Conservation (phyloP, 2,329 filamentous ascomycete genomes). For the Chaetoscypha palmicola region DNA sequence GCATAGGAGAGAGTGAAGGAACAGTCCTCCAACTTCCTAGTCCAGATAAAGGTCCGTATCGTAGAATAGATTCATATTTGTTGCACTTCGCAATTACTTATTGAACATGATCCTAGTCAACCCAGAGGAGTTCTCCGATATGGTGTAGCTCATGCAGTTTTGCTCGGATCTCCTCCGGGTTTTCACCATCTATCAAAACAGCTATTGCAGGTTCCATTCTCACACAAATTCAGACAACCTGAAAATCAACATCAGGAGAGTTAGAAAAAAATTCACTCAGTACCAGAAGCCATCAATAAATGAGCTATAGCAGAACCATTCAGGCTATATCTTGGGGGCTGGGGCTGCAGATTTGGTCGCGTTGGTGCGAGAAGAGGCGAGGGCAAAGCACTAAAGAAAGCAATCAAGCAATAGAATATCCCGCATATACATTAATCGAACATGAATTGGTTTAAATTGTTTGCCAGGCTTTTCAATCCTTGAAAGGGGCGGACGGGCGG, state of each 20-base stretch:
- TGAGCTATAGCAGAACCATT: constrained; percentile 13
- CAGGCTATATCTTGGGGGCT: constrained; percentile 13
- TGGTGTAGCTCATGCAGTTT: constrained; percentile 6
- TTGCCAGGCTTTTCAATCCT: neutral
- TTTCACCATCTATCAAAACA: constrained; percentile 4
- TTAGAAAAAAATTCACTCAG: neutral
- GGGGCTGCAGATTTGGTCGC: constrained; percentile 12
- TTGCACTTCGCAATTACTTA: constrained; percentile 23
- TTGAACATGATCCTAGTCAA: constrained; percentile 13
- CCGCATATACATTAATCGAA: constrained; percentile 7
- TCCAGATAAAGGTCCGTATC: constrained; percentile 1
- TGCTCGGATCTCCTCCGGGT: constrained; percentile 4
- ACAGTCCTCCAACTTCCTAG: neutral
- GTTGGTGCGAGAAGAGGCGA: constrained; percentile 7
- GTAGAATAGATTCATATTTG: constrained; percentile 9
- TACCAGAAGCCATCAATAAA: constrained; percentile 8
- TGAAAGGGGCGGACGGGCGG: neutral
- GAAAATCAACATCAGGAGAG: too few relatives aligned
- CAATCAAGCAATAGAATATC: constrained; percentile 12
- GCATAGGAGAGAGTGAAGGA: constrained; percentile 6
- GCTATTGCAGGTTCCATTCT: neutral
- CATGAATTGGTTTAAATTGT: constrained; percentile 9
- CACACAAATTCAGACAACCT: constrained; percentile 1
- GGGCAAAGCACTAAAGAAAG: constrained; percentile 14
- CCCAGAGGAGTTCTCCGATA: constrained; percentile 8